These are phyloP conservation scores for Nitzschia putrida DNA, from an alignment of 108 stramenopile species.

Conservation along the genomic window DNA sequence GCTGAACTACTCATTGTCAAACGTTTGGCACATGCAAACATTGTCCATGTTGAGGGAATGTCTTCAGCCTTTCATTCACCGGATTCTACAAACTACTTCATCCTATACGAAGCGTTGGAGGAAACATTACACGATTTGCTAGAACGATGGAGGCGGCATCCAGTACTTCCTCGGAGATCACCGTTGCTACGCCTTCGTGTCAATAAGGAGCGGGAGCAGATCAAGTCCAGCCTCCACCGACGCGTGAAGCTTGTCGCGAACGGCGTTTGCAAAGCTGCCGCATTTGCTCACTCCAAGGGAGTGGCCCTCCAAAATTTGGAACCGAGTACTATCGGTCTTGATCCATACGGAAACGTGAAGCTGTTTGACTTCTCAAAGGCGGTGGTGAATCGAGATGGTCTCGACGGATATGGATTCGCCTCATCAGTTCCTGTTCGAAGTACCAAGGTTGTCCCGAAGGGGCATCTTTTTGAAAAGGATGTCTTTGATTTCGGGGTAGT, in stretches of 20 bases:
- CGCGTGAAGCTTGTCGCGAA: neutral
- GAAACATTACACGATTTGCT: slow-evolving; percentile 9
- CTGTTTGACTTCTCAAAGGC: slow-evolving; percentile 7
- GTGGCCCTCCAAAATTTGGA: neutral
- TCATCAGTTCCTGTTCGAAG: neutral
- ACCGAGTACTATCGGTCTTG: slow-evolving; percentile 4
- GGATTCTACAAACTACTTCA: slow-evolving; percentile 1
- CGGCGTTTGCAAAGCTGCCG: neutral
- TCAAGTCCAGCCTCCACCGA: slow-evolving; percentile 1
- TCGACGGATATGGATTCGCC: neutral
- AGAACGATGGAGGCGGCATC: neutral
- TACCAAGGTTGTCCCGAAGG: neutral
- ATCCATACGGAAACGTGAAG: slow-evolving; percentile 5
- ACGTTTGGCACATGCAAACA: slow-evolving; percentile 5
- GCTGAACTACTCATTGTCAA: neutral
- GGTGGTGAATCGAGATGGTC: neutral
- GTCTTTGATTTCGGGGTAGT: slow-evolving; percentile 6
- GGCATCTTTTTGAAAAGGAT: neutral
- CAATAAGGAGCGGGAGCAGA: slow-evolving; percentile 3
- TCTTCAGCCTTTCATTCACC: neutral
- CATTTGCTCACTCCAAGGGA: neutral
- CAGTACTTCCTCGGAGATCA: neutral
- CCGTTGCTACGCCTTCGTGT: neutral
- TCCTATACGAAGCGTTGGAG: neutral
- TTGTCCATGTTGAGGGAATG: slow-evolving; percentile 1